Evolutionary conservation across 768 basidiomycete species (phyloP), one percentile per base, ranked within the genome.

Genomic region (Mycena olivaceomarginata): DNA sequence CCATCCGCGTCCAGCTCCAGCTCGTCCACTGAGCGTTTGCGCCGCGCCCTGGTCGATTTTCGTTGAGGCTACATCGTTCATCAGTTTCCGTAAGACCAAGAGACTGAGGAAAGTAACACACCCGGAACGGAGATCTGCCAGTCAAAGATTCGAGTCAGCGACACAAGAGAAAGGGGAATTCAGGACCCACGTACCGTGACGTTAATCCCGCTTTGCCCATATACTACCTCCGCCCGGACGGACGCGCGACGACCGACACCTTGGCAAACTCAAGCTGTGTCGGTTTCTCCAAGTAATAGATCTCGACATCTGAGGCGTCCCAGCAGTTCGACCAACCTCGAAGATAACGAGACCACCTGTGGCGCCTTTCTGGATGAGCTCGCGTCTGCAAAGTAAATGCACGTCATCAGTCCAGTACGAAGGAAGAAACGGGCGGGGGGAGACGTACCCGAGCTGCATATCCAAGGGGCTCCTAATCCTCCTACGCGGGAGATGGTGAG

Each of bases 281-380:
- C n/a, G 91, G 88, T 13, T 93, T 97, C 85, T 99, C 97, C 41
- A 99, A 87, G 83, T 98, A 97, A 84, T 97, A 97, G 40, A 97
- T 91, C 82, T 99, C 97, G 75, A 98, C 96, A 85, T 98, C 95
- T 95, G 94, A 96, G 9, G 95, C 95, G 86, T 96, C 96, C 95
- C 95, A 96, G 77, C 94, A 95, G 79, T 94, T 95, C 2, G 95
- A 95, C 64, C 93, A 90, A 85, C 98, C 81, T 98, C 94, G 84
- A 97, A 98, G 75, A 98, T 95, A 60, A 97, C 91, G 68, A 99
- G 84, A 12, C 98, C 98, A 67, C 96, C 98, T 5, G 94, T 94
- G 65, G 89, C 82, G 5, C 96, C 96, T 53, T 91, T 86, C 0
- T 91, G 81, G 68, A 99, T 91, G 11, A 99, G 89, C 84, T 99